These are phyloP conservation scores for Gentiana dahurica DNA, from an alignment of 257 asterid genomes.

Conservation along the genomic window DNA sequence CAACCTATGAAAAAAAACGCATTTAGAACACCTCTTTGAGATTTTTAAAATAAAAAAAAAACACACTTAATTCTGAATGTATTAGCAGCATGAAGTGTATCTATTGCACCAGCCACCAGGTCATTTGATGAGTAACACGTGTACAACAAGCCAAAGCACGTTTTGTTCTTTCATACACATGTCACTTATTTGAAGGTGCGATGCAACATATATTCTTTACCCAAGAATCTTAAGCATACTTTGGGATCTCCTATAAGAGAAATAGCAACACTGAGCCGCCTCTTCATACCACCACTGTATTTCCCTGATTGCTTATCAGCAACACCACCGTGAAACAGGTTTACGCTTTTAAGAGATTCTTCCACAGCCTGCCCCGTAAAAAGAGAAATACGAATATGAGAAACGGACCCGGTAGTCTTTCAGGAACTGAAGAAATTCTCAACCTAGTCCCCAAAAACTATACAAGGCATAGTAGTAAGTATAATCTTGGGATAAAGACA, in stretches of 20 bases:
- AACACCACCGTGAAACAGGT: slow-evolving; percentile 80
- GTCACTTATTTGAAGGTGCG: no score
- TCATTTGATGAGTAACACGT: no score
- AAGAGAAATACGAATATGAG: neutral
- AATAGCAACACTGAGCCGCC: slow-evolving; percentile 99
- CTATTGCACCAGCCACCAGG: no score
- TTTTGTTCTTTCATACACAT: no score
- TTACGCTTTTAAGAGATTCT: slow-evolving; percentile 84
- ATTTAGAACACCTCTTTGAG: neutral
- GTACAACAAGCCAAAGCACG: no score
- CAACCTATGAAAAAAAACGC: slow-evolving; percentile 44
- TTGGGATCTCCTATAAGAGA: slow-evolving; percentile 97
- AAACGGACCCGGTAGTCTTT: neutral
- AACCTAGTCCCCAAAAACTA: neutral
- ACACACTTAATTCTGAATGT: neutral
- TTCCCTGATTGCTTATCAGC: slow-evolving; percentile 86
- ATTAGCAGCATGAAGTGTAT: neutral
- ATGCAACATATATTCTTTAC: neutral
- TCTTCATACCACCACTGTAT: slow-evolving; percentile 99
- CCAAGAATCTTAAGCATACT: slow-evolving; percentile 26
- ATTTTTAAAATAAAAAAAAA: no score
- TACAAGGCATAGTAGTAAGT: neutral
- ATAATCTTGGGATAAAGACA: no score
- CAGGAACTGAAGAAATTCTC: no score
- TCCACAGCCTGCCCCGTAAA: slow-evolving; percentile 68